Conservation (phyloP, 768 basidiomycete genomes). For the Hericium coralloides region DNA sequence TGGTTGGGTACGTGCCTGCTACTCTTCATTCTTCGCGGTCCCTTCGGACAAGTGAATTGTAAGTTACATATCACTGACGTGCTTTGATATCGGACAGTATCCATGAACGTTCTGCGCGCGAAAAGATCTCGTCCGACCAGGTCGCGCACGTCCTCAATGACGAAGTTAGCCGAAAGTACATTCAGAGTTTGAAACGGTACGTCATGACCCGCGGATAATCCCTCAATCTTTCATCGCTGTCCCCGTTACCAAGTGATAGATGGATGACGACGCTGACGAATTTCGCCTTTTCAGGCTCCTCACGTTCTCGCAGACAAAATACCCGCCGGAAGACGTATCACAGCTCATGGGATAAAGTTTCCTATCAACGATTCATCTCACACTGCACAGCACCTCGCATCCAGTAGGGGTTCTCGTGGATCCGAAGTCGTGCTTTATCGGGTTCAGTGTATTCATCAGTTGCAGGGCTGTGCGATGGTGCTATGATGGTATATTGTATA, state of each 20-base stretch:
- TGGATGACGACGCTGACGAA: conserved; percentile 4
- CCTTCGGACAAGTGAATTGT: too few relatives aligned
- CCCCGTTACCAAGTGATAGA: background rate
- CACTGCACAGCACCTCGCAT: background rate
- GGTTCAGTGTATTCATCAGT: background rate
- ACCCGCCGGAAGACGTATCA: conserved; percentile 87
- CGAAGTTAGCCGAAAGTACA: conserved; percentile 97
- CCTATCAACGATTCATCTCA: background rate
- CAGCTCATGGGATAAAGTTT: conserved; percentile 78
- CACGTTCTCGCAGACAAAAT: conserved; percentile 93
- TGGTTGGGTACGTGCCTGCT: conserved; percentile 74
- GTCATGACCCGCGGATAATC: conserved; percentile 7
- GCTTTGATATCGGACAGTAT: conserved; percentile 42
- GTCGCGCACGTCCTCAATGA: conserved; percentile 98
- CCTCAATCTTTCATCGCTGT: background rate
- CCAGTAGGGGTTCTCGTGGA: background rate
- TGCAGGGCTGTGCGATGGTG: background rate
- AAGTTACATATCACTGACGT: background rate
- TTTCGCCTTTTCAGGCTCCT: conserved; percentile 51
- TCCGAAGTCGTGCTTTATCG: background rate
- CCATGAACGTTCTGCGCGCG: conserved; percentile 94
- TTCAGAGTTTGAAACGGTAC: conserved; percentile 94
- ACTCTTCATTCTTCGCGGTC: background rate
- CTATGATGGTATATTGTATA: background rate
- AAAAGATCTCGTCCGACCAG: conserved; percentile 95